Conservation (phyloP, 495 filamentous ascomycete genomes). For the Aspergillus affinis region DNA sequence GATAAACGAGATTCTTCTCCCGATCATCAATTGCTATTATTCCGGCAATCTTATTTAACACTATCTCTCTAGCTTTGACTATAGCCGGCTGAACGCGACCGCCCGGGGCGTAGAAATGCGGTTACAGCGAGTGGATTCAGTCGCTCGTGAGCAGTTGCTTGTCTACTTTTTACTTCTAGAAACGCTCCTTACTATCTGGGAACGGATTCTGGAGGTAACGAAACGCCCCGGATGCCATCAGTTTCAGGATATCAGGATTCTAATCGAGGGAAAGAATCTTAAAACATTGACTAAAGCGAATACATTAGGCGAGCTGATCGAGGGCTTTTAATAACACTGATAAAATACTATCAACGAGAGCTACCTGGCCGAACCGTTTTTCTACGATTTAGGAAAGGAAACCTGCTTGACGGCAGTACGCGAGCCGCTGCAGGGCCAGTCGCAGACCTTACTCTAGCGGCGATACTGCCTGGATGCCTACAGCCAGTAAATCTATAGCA, state of each 20-base stretch:
- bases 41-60: no score
- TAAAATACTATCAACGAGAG: conserved; percentile 1
- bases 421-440: not conserved
- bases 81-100: no score
- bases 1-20: no score
- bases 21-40: no score
- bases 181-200: no score
- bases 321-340: conserved; percentile 4
- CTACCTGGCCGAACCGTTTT: conserved; percentile 7
- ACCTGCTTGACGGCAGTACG: not conserved
- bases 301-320: conserved; percentile 4
- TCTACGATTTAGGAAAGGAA: conserved; percentile 6
- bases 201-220: no score
- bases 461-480: conserved; percentile 4
- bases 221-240: no score
- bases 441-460: conserved; percentile 1
- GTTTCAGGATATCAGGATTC: conserved; percentile 7
- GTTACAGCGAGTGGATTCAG: no score
- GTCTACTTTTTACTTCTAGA: no score
- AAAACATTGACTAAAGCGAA: conserved; percentile 9
- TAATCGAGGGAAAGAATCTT: conserved; percentile 7
- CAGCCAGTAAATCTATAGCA: not conserved
- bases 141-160: no score
- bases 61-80: no score
- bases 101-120: no score